Conservation (phyloP, 2,329 filamentous ascomycete species). For the Exserohilum turcica region DNA sequence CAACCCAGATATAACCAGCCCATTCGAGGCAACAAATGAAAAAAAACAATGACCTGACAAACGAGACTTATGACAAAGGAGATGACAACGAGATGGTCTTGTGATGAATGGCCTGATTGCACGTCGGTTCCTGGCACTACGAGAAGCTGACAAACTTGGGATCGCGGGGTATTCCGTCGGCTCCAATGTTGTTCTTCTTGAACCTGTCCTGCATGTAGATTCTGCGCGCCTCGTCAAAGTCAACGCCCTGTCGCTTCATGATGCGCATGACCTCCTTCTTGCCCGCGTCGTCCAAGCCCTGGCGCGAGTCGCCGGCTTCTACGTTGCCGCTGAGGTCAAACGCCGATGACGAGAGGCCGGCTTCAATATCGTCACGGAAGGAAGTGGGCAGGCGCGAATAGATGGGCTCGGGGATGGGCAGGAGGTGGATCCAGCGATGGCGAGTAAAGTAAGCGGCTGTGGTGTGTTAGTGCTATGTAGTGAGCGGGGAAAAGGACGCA, state of each 20-base stretch:
- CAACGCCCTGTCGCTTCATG: slow-evolving; percentile 83
- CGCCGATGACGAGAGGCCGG: slow-evolving; percentile 78
- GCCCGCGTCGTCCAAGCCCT: slow-evolving; percentile 77
- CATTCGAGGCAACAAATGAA: slow-evolving; percentile 15
- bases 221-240: slow-evolving; percentile 88
- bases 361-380: slow-evolving; percentile 85
- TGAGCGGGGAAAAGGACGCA: slow-evolving; percentile 5
- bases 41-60: slow-evolving; percentile 5
- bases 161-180: slow-evolving; percentile 85
- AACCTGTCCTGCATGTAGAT: slow-evolving; percentile 86
- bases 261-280: slow-evolving; percentile 85
- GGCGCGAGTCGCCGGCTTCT: slow-evolving; percentile 74
- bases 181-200: slow-evolving; percentile 82
- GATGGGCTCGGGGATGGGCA: slow-evolving; percentile 67
- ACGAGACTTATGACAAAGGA: slow-evolving; percentile 11
- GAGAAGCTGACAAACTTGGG: slow-evolving; percentile 96
- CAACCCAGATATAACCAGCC: slow-evolving; percentile 5
- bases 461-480: slow-evolving; percentile 19
- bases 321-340: slow-evolving; percentile 87
- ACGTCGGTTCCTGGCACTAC: slow-evolving; percentile 14
- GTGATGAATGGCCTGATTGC: background rate
- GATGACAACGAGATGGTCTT: slow-evolving; percentile 3
- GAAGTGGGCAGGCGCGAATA: slow-evolving; percentile 78
- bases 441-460: slow-evolving; percentile 80
- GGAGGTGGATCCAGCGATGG: slow-evolving; percentile 71